phyloP scores from a whole-genome alignment of 371 early-diverging fungal species.

The Mucor velutinosus region DNA sequence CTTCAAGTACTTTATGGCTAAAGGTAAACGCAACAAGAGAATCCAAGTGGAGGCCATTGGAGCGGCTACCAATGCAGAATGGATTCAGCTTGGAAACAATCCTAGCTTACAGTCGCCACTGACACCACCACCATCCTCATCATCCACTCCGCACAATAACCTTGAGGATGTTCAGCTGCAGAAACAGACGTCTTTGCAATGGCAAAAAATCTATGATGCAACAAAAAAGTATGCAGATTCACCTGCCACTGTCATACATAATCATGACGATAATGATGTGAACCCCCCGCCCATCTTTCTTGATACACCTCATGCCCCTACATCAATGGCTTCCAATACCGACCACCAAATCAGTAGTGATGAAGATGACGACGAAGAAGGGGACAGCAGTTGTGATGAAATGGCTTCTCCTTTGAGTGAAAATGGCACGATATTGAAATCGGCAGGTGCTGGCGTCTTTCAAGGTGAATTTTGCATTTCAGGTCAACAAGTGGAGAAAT shows the following conservation, averaged over 20 bases:
- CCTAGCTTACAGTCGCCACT: not conserved
- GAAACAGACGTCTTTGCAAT: not conserved
- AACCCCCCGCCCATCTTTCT: not conserved
- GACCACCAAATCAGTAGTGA: not conserved
- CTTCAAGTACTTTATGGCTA: constrained; percentile 48
- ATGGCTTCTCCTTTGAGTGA: not conserved
- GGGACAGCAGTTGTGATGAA: not conserved
- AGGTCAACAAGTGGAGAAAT: constrained; percentile 15
- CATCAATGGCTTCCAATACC: not conserved
- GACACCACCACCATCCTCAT: not conserved
- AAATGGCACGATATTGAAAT: not conserved
- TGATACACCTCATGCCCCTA: not conserved
- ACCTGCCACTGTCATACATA: not conserved
- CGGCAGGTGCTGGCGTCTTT: constrained; percentile 22
- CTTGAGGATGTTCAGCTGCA: not conserved
- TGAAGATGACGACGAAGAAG: not conserved
- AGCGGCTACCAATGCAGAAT: not conserved
- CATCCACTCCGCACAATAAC: not conserved
- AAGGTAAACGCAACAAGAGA: constrained; percentile 33
- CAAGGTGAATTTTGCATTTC: constrained; percentile 27
- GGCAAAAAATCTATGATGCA: not conserved
- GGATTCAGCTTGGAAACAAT: not conserved
- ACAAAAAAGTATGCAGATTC: not conserved
- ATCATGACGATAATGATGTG: not conserved
- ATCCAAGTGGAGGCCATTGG: constrained; percentile 34